Evolutionary conservation across 1,284 basidiomycete genomes (phyloP), one percentile per base, ranked within the genome.

Genomic region (Sphagnurus paluster): DNA sequence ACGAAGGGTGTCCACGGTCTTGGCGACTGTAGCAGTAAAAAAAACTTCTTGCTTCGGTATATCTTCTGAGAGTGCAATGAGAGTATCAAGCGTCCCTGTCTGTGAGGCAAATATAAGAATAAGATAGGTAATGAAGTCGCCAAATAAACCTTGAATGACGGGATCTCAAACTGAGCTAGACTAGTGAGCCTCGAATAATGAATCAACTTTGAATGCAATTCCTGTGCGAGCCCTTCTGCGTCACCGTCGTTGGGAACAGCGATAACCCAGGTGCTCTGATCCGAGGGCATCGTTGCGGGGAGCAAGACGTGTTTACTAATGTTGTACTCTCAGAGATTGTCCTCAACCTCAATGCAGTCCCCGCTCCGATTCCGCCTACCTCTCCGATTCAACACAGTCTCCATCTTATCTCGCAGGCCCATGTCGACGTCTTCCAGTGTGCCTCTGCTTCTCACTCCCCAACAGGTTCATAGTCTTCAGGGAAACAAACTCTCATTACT

Each of bases 1-100:
- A 38, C 94, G 89, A 40, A 98, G 79, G 0, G 93, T 95, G 62
- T 99, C 97, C 49, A 98, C 92, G 19, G 90, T 88, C 77, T 98
- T 98, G 51, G 90, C 90, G 49, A 96, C 88, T 9, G 86, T 84
- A 17, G 80, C 73, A 2, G 92, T 98, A 72, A 97, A 94, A 71
- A 80, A 81, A n/a, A 79, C 64, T 58, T 99, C 97, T 52, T 90
- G 83, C 71, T 98, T 98, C 11, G 94, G 92, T 35, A 99, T 78
- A 43, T 90, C 85, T 62, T 99, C 97, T 13, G 93, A 96, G 39
- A 99, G 79, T 3, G 82, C 78, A 54, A 99, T 84, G 48, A 99
- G 83, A 21, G 83, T 79, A 53, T 96, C 95, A 20, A 99, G 81
- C 0, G 96, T 99, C 45, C 96, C 96, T 49, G 94, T 93, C 93